phyloP scores from a whole-genome alignment of 2,329 filamentous ascomycete genomes.

The Fusarium dimerum region DNA sequence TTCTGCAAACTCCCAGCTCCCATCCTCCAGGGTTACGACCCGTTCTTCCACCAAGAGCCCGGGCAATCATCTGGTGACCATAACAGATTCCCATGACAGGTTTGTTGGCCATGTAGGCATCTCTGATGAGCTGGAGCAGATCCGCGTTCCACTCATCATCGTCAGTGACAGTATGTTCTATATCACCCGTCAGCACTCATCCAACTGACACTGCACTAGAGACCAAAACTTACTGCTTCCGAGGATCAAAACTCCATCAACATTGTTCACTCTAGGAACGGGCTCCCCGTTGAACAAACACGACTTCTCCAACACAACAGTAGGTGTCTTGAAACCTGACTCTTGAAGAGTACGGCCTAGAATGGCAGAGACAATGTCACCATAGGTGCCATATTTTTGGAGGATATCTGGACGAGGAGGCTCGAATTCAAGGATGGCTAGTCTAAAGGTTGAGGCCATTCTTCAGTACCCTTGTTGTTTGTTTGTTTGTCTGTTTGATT shows the following conservation, averaged over 20 bases:
- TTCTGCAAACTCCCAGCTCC: constrained; percentile 8
- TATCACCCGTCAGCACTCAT: neutral
- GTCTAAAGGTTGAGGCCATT: constrained; percentile 3
- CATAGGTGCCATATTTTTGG: constrained; percentile 13
- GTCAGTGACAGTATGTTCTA: constrained; percentile 10
- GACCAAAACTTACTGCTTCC: constrained; percentile 11
- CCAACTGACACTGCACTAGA: too few species aligned
- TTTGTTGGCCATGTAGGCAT: constrained; percentile 5
- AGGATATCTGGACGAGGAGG: constrained; percentile 6
- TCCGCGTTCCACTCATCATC: constrained; percentile 11
- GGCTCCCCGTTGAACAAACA: constrained; percentile 1
- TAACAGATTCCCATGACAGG: constrained; percentile 18
- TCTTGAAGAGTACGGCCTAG: constrained; percentile 4
- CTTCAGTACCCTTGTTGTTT: neutral
- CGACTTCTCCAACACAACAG: constrained; percentile 5
- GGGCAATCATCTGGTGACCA: constrained; percentile 18
- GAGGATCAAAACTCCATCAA: constrained; percentile 13
- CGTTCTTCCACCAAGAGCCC: constrained; percentile 13
- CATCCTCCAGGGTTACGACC: constrained; percentile 10
- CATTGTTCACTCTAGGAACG: constrained; percentile 5
- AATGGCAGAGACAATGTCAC: constrained; percentile 9
- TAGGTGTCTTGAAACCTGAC: neutral
- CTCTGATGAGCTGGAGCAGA: constrained; percentile 7
- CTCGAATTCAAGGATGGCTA: constrained; percentile 16
- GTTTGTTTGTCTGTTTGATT: too few species aligned